These are phyloP conservation scores for Reutealis trisperma DNA, from an alignment of 345 rosid species.

Conservation along the genomic window DNA sequence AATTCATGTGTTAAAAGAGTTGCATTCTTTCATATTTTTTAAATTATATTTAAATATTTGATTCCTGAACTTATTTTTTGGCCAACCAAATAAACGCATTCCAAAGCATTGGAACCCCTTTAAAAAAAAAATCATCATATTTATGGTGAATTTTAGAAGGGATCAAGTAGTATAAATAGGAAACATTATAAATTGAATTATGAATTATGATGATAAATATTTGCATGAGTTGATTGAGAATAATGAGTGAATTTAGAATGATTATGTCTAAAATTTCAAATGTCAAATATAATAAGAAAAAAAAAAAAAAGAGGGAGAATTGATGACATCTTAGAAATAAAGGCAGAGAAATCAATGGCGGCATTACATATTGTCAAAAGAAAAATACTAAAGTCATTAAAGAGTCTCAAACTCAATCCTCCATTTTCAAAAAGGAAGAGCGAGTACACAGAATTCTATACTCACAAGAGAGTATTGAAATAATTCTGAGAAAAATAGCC, in stretches of 20 bases:
- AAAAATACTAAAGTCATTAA: not conserved
- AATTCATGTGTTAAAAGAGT: too few relatives aligned
- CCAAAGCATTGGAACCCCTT: too few relatives aligned
- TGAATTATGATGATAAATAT: not conserved
- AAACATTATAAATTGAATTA: not conserved
- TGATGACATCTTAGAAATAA: constrained; percentile 36
- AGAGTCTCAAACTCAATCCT: not conserved
- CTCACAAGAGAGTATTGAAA: too few relatives aligned
- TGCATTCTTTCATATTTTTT: too few relatives aligned
- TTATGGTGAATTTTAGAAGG: too few relatives aligned
- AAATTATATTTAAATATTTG: too few relatives aligned
- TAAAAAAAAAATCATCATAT: too few relatives aligned
- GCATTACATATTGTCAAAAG: constrained; percentile 3
- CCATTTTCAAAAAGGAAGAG: not conserved
- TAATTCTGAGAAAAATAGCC: not conserved
- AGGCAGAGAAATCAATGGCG: constrained; percentile 7
- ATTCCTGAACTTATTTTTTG: too few relatives aligned
- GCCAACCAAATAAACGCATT: too few relatives aligned
- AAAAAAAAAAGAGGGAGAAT: not conserved
- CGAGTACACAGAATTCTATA: too few relatives aligned
- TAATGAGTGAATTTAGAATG: constrained; percentile 1
- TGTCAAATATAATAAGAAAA: not conserved
- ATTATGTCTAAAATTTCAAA: constrained; percentile 15
- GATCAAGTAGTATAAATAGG: too few relatives aligned
- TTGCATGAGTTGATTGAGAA: constrained; percentile 7